phyloP scores from a whole-genome alignment of 1,139 yeast species.

The Hyphopichia burtonii region DNA sequence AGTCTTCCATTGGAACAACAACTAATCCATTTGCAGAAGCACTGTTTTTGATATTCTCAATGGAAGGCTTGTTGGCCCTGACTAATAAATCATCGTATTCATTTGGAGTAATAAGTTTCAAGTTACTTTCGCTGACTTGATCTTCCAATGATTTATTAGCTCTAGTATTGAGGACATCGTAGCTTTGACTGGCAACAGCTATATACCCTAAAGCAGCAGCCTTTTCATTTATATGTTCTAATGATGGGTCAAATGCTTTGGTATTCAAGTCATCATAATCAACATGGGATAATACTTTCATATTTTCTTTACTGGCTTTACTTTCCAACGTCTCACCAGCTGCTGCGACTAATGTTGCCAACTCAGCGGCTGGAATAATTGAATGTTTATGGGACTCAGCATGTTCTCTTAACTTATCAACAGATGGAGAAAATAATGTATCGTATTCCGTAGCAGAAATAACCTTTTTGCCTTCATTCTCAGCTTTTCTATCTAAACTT shows the following conservation, averaged over 20 bases:
- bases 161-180: constrained; percentile 9
- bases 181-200: constrained; percentile 8
- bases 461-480: constrained; percentile 15
- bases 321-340: constrained; percentile 11
- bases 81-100: constrained; percentile 35
- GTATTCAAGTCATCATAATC: constrained; percentile 15
- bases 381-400: constrained; percentile 11
- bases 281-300: constrained; percentile 11
- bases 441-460: constrained; percentile 16
- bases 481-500: constrained; percentile 18
- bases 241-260: constrained; percentile 16
- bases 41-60: constrained; percentile 25
- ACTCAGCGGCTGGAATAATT: constrained; percentile 3
- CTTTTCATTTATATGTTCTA: constrained; percentile 18
- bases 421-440: constrained; percentile 17
- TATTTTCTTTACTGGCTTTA: constrained; percentile 12
- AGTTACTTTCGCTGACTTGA: constrained; percentile 21
- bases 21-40: constrained; percentile 30
- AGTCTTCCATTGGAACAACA: constrained; percentile 27
- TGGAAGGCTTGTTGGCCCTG: constrained; percentile 37
- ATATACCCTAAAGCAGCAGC: constrained; percentile 2
- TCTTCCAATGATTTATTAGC: constrained; percentile 22
- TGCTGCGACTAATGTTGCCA: constrained; percentile 4
- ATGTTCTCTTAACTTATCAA: constrained; percentile 18
- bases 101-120: constrained; percentile 18